Percentiles rank a stretch among this genome's conserved stretches.
Evolutionary conservation across 2,329 filamentous ascomycete genomes (phyloP).

Genomic region (Colletotrichum lini): DNA sequence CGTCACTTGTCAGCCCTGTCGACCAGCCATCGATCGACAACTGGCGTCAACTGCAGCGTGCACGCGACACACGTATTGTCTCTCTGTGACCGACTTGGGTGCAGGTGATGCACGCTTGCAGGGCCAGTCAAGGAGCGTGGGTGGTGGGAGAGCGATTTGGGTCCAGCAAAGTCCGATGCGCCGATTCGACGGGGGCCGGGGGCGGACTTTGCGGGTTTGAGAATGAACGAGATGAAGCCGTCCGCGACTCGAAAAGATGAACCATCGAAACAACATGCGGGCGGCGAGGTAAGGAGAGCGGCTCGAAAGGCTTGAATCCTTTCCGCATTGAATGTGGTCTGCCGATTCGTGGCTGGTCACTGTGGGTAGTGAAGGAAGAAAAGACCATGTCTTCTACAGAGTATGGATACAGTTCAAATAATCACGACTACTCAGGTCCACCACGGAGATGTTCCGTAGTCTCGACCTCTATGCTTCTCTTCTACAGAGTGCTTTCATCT

Average conservation of each 20-base stretch:
- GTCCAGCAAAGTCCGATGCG: constrained; percentile 19
- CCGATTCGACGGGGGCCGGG: constrained; percentile 25
- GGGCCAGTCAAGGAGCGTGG: background rate
- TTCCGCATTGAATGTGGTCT: too few relatives aligned
- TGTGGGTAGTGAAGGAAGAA: background rate
- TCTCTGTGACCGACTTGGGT: constrained; percentile 4
- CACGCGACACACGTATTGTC: constrained; percentile 31
- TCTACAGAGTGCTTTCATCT: too few relatives aligned
- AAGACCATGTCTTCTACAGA: constrained; percentile 17
- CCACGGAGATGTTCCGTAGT: constrained; percentile 40
- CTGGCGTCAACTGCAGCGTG: constrained; percentile 2
- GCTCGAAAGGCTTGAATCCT: background rate
- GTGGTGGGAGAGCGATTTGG: background rate
- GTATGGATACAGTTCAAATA: background rate
- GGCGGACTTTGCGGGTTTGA: constrained; percentile 26
- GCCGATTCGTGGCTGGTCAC: background rate
- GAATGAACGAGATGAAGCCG: constrained; percentile 29
- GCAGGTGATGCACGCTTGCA: constrained; percentile 18
- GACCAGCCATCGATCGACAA: background rate
- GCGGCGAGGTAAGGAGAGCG: background rate
- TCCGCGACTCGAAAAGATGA: background rate
- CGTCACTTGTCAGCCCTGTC: constrained; percentile 24
- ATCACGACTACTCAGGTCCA: constrained; percentile 26
- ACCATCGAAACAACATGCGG: background rate
- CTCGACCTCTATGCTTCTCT: background rate